These are phyloP conservation scores for Aspergillus kassunensis DNA, from an alignment of 495 filamentous ascomycete genomes.

Conservation along the genomic window DNA sequence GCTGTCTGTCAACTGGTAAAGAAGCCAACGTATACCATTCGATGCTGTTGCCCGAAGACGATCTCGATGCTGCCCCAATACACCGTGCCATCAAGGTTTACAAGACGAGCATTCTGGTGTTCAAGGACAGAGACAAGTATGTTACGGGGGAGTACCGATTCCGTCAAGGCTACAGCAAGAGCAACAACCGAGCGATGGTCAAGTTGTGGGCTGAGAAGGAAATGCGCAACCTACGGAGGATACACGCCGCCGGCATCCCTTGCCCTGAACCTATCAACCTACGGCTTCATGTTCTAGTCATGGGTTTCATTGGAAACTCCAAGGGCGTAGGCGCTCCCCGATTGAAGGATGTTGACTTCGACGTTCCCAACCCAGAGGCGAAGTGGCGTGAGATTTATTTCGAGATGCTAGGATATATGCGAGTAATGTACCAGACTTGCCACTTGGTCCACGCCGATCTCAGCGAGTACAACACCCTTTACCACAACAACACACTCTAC, in stretches of 20 bases:
- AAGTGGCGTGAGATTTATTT: conserved; percentile 75
- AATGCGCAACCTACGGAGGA: conserved; percentile 84
- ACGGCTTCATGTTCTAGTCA: conserved; percentile 84
- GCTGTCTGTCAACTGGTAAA: conserved; percentile 91
- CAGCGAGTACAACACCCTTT: conserved; percentile 95
- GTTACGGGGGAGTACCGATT: conserved; percentile 89
- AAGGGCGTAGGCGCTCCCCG: conserved; percentile 84
- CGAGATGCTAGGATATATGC: conserved; percentile 83
- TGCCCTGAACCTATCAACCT: conserved; percentile 87
- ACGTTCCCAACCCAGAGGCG: conserved; percentile 49
- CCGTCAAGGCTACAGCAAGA: conserved; percentile 80
- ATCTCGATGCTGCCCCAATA: conserved; percentile 34
- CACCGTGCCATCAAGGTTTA: conserved; percentile 95
- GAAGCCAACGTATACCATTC: conserved; percentile 97
- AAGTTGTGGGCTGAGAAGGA: conserved; percentile 99
- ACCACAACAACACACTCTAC: conserved; percentile 76
- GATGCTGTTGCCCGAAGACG: conserved; percentile 46
- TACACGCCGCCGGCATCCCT: conserved; percentile 77
- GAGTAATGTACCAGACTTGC: conserved; percentile 85
- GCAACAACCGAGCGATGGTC: conserved; percentile 90
- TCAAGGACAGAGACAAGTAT: conserved; percentile 96
- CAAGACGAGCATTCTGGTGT: conserved; percentile 92
- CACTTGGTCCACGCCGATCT: conserved; percentile 91
- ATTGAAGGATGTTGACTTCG: conserved; percentile 68
- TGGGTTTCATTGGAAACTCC: conserved; percentile 85